Conservation (phyloP, 495 filamentous ascomycete genomes). For the Barbatosphaeria neglecta region DNA sequence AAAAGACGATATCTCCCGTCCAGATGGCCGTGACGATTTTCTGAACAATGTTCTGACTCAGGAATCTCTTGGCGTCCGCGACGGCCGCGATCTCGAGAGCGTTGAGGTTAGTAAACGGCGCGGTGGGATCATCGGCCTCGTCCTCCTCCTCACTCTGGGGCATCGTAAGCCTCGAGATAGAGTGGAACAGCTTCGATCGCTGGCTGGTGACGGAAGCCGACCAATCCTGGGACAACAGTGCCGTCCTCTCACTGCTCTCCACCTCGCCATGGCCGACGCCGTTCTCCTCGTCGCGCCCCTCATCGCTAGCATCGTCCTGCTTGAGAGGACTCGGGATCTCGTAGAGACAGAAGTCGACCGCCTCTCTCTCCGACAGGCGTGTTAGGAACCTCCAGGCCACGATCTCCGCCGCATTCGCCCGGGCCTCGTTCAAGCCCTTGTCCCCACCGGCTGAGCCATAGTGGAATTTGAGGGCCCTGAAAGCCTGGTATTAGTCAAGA, state of each 20-base stretch:
- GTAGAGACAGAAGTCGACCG: conserved; percentile 72
- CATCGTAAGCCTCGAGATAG: conserved; percentile 34
- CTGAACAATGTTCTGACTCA: conserved; percentile 77
- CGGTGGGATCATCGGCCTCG: conserved; percentile 44
- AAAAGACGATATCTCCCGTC: conserved; percentile 87
- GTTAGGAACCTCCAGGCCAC: conserved; percentile 83
- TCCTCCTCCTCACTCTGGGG: conserved; percentile 29
- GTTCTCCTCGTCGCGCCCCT: conserved; percentile 5
- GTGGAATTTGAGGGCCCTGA: conserved; percentile 78
- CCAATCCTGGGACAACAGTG: conserved; percentile 20
- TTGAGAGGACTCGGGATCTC: conserved; percentile 47
- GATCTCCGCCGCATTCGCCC: conserved; percentile 80
- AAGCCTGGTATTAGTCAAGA: too few species aligned
- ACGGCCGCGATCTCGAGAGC: conserved; percentile 84
- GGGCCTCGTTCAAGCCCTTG: conserved; percentile 58
- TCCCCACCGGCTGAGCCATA: conserved; percentile 54
- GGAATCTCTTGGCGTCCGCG: conserved; percentile 80
- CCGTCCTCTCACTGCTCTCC: conserved; percentile 26
- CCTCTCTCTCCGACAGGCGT: conserved; percentile 66
- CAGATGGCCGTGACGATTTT: conserved; percentile 82
- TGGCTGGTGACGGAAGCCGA: conserved; percentile 9
- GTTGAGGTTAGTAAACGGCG: conserved; percentile 65
- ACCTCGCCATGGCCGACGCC: conserved; percentile 13
- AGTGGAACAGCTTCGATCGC: conserved; percentile 27
- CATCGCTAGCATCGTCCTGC: conserved; percentile 7